Conservation (phyloP, 768 basidiomycete genomes). For the Phaffia australis region DNA sequence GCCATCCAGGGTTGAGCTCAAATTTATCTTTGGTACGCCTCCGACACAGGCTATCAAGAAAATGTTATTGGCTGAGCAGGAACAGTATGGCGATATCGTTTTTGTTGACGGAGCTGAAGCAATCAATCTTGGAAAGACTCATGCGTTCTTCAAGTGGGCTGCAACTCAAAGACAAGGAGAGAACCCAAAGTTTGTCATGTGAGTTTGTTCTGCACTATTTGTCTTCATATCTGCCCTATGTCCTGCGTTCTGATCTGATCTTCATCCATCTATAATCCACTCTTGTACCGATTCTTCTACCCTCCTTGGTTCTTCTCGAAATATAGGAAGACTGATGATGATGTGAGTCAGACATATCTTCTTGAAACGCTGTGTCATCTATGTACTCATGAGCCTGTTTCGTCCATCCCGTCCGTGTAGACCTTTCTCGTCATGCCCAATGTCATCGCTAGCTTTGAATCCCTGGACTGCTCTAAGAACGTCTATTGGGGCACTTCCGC, state of each 20-base stretch:
- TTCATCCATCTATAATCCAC: not conserved
- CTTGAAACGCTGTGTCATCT: not conserved
- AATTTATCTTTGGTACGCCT: constrained; percentile 38
- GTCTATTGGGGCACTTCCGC: constrained; percentile 40
- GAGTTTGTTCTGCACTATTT: constrained; percentile 22
- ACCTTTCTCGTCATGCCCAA: constrained; percentile 40
- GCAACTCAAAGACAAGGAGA: constrained; percentile 35
- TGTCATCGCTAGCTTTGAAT: constrained; percentile 35
- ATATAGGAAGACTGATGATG: constrained; percentile 39
- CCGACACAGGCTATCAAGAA: constrained; percentile 29
- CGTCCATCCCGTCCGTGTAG: constrained; percentile 23
- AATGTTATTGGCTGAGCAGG: constrained; percentile 32
- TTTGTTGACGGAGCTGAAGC: constrained; percentile 32
- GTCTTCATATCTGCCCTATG: not conserved
- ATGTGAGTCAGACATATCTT: constrained; percentile 31
- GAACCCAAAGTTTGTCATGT: constrained; percentile 39
- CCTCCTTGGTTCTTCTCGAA: not conserved
- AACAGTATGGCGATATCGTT: constrained; percentile 28
- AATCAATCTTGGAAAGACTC: constrained; percentile 39
- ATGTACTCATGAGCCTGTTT: not conserved
- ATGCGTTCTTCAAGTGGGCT: constrained; percentile 39
- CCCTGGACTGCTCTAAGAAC: constrained; percentile 37
- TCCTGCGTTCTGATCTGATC: not conserved
- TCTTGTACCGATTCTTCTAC: not conserved
- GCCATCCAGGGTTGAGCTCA: constrained; percentile 35